Evolutionary conservation across 176 grass and related monocot genomes (phyloP).

Genomic region (Otatea glauca): DNA sequence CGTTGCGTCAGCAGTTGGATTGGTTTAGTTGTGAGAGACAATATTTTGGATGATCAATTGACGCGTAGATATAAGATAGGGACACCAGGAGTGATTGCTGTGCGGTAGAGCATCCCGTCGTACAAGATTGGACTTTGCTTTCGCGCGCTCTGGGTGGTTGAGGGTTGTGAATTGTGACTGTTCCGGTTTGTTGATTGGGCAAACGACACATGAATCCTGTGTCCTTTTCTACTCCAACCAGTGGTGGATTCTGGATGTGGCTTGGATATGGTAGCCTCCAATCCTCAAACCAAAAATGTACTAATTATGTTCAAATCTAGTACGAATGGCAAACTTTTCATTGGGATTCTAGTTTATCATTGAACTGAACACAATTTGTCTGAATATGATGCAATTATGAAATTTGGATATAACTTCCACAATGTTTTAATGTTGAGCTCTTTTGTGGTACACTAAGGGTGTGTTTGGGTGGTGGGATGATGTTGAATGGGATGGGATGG

Average conservation of each 20-base stretch:
- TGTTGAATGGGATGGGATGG: too few relatives aligned
- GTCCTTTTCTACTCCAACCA: slow-evolving; percentile 12
- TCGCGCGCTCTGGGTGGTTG: background rate
- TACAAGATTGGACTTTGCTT: slow-evolving; percentile 30
- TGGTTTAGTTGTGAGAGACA: background rate
- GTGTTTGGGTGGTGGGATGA: too few relatives aligned
- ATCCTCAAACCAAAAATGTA: background rate
- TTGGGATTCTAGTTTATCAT: background rate
- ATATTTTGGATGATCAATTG: slow-evolving; percentile 12
- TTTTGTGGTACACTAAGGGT: too few relatives aligned
- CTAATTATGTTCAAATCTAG: background rate
- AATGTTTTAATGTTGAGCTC: background rate
- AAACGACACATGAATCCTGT: background rate
- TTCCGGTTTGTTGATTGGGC: background rate
- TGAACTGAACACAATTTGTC: background rate
- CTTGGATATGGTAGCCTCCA: background rate
- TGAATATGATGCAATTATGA: background rate
- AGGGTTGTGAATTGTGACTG: slow-evolving; percentile 17
- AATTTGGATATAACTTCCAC: background rate
- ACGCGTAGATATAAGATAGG: background rate
- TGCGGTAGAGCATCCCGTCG: slow-evolving; percentile 4
- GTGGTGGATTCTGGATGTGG: background rate
- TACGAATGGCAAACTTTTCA: background rate
- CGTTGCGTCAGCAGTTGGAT: too few relatives aligned
- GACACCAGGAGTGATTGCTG: background rate